Evolutionary conservation across 2,329 filamentous ascomycete species (phyloP).

Genomic region (Verticillium zaregamsianum): DNA sequence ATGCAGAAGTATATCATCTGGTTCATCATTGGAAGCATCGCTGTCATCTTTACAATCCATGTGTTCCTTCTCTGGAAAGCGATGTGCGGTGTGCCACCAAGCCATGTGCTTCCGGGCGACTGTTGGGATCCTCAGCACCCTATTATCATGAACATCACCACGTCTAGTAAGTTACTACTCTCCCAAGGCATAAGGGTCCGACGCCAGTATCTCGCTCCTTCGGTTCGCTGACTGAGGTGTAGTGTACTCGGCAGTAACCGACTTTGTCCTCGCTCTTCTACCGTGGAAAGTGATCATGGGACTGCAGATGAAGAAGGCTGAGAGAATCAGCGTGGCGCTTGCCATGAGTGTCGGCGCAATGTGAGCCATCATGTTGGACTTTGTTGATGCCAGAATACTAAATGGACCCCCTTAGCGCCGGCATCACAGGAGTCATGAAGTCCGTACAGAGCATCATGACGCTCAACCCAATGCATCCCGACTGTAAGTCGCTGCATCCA

Average conservation of each 20-base stretch:
- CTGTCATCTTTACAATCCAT: slow-evolving; percentile 14
- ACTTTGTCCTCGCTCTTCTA: slow-evolving; percentile 22
- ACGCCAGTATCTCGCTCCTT: too few relatives aligned
- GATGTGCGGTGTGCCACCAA: slow-evolving; percentile 18
- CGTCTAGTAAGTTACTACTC: slow-evolving; percentile 4
- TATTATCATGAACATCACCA: slow-evolving; percentile 9
- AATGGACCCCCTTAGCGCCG: neutral
- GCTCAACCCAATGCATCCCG: slow-evolving; percentile 7
- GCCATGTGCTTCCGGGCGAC: slow-evolving; percentile 13
- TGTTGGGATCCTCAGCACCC: slow-evolving; percentile 14
- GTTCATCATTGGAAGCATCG: slow-evolving; percentile 18
- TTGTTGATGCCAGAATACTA: neutral
- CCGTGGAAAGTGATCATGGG: slow-evolving; percentile 25
- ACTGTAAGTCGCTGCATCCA: slow-evolving; percentile 7
- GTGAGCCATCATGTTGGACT: slow-evolving; percentile 5
- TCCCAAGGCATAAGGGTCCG: too few relatives aligned
- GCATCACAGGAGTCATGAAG: slow-evolving; percentile 17
- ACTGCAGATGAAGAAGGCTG: slow-evolving; percentile 22
- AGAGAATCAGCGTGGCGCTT: slow-evolving; percentile 22
- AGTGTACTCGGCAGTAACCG: slow-evolving; percentile 18
- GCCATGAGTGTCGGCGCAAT: slow-evolving; percentile 17
- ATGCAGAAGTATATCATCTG: slow-evolving; percentile 19
- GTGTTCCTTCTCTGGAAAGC: slow-evolving; percentile 17
- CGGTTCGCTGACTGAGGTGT: neutral
- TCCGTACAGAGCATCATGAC: slow-evolving; percentile 10